Percentiles rank a stretch among this genome's conserved stretches.
phyloP scores from a whole-genome alignment of 441 rosid genomes.

The Macaranga tanarius region DNA sequence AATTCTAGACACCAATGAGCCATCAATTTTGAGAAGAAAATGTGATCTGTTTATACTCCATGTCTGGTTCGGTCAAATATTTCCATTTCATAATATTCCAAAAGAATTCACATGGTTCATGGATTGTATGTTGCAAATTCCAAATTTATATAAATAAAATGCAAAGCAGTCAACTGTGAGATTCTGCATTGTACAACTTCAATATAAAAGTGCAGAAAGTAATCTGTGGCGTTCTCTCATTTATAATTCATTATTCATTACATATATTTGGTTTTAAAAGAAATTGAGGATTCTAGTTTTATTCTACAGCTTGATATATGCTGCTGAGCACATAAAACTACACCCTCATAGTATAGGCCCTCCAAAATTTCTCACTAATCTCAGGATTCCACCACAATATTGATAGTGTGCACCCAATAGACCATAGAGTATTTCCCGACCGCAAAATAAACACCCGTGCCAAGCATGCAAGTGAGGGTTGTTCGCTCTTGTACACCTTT shows the following conservation, averaged over 20 bases:
- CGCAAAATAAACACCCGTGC: background rate
- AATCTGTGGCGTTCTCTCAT: background rate
- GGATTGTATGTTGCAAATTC: too few species aligned
- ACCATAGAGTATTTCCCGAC: too few species aligned
- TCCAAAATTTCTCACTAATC: background rate
- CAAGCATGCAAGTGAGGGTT: constrained; percentile 10
- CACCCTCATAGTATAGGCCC: background rate
- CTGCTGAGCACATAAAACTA: background rate
- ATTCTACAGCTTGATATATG: background rate
- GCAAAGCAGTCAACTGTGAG: background rate
- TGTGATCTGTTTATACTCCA: too few species aligned
- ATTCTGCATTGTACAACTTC: background rate
- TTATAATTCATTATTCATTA: background rate
- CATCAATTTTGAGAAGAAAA: too few species aligned
- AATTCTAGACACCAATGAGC: too few species aligned
- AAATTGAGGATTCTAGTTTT: too few species aligned
- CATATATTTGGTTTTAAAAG: background rate
- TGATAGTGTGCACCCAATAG: too few species aligned
- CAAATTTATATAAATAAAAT: too few species aligned
- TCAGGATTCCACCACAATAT: background rate
- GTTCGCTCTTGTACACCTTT: background rate
- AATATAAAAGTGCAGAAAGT: background rate
- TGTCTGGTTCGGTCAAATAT: too few species aligned
- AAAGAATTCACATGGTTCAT: too few species aligned
- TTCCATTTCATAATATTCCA: too few species aligned